Evolutionary conservation across 2,329 filamentous ascomycete species (phyloP).

Genomic region (Ascosphaera apis): DNA sequence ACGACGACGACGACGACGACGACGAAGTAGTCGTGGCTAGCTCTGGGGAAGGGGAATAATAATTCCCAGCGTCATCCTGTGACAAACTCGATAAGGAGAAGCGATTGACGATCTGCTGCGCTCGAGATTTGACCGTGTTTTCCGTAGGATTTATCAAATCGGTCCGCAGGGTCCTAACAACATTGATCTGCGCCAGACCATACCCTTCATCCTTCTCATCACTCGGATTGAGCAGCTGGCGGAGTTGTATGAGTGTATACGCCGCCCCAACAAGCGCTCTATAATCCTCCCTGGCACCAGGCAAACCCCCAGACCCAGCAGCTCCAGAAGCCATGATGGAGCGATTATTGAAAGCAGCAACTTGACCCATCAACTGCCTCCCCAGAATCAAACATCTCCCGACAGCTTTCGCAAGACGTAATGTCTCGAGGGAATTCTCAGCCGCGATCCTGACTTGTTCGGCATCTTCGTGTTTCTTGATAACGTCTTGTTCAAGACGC

Average conservation of each 20-base stretch:
- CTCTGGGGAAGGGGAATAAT: constrained; percentile 6
- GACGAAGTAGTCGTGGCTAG: constrained; percentile 3
- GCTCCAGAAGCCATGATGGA: constrained; percentile 10
- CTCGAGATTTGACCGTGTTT: constrained; percentile 44
- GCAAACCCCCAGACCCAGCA: constrained; percentile 14
- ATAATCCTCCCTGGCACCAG: constrained; percentile 40
- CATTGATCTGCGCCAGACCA: constrained; percentile 50
- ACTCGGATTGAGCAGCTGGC: constrained; percentile 47
- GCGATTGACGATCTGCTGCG: constrained; percentile 60
- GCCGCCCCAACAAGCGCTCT: constrained; percentile 60
- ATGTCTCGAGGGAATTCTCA: constrained; percentile 55
- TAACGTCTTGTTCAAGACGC: constrained; percentile 66
- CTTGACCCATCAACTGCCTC: constrained; percentile 67
- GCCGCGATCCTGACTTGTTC: constrained; percentile 61
- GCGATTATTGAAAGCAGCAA: constrained; percentile 40
- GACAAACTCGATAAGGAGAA: constrained; percentile 48
- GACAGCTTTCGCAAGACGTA: constrained; percentile 54
- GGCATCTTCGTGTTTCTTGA: constrained; percentile 63
- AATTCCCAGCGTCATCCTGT: constrained; percentile 6
- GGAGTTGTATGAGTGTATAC: constrained; percentile 52
- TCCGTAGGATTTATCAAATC: constrained; percentile 51
- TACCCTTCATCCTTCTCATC: constrained; percentile 50
- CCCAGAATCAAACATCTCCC: constrained; percentile 60
- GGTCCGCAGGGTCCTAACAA: constrained; percentile 46
- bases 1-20: constrained; percentile 17